phyloP scores from a whole-genome alignment of 495 filamentous ascomycete genomes.

The Penicillium chermesinum region DNA sequence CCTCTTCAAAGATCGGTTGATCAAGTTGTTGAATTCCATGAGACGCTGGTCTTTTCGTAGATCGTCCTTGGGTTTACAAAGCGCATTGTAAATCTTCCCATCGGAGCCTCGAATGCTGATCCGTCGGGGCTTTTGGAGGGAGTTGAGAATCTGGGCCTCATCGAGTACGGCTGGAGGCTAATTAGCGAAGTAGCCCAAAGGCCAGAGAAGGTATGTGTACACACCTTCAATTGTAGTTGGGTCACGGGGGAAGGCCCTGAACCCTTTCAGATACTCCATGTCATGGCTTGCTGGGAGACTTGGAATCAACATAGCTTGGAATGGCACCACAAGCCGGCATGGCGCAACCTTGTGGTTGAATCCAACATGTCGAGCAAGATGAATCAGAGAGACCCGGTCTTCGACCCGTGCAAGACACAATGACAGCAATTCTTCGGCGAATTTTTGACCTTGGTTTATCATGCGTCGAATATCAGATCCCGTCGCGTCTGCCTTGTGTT shows the following conservation, averaged over 20 bases:
- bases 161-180: conserved; percentile 58
- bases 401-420: conserved; percentile 73
- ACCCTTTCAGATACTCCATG: conserved; percentile 59
- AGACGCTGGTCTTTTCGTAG: conserved; percentile 93
- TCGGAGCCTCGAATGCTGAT: conserved; percentile 85
- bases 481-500: conserved; percentile 35
- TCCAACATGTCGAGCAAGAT: conserved; percentile 65
- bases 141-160: conserved; percentile 82
- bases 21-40: conserved; percentile 99
- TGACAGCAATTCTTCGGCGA: conserved; percentile 75
- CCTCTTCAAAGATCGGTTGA: conserved; percentile 86
- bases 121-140: conserved; percentile 86
- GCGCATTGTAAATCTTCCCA: conserved; percentile 76
- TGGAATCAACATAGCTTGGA: conserved; percentile 78
- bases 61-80: conserved; percentile 98
- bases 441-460: conserved; percentile 71
- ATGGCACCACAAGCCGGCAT: conserved; percentile 78
- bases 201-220: conserved; percentile 7
- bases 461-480: conserved; percentile 58
- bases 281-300: conserved; percentile 73
- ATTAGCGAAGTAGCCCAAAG: conserved; percentile 40
- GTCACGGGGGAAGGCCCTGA: conserved; percentile 73
- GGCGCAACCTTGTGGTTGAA: conserved; percentile 83
- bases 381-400: conserved; percentile 63
- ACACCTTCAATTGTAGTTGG: conserved; percentile 57